Conservation (phyloP, 352 stramenopile species). For the Pythium scleroteichum region DNA sequence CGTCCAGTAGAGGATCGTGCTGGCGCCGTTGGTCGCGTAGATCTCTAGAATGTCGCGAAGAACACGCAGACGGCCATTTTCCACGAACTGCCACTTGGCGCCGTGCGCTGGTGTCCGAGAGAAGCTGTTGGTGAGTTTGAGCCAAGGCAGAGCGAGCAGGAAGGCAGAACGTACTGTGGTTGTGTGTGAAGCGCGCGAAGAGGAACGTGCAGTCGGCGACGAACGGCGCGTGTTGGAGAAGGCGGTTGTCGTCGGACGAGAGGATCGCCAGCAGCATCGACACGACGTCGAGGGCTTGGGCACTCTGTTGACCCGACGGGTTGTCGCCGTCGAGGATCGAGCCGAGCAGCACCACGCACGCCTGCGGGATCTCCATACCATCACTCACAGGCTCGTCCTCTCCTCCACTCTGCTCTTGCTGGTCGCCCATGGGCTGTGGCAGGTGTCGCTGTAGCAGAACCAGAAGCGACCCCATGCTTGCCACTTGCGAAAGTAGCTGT, state of each 20-base stretch:
- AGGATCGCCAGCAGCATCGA: slow-evolving; percentile 20
- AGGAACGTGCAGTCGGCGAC: slow-evolving; percentile 54
- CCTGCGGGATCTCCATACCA: too few species aligned
- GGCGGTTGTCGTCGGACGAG: slow-evolving; percentile 22
- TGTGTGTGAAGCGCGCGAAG: slow-evolving; percentile 54
- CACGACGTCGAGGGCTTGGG: slow-evolving; percentile 16
- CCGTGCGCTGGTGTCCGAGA: slow-evolving; percentile 1
- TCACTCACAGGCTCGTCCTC: too few species aligned
- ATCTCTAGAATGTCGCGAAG: slow-evolving; percentile 39
- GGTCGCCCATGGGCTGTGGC: background rate
- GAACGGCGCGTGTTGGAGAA: slow-evolving; percentile 36
- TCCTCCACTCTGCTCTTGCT: too few species aligned
- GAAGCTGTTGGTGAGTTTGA: background rate
- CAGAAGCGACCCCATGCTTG: slow-evolving; percentile 4
- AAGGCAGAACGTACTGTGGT: slow-evolving; percentile 48
- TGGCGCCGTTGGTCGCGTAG: slow-evolving; percentile 35
- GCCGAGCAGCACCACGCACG: slow-evolving; percentile 17
- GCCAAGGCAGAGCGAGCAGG: background rate
- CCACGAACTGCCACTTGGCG: slow-evolving; percentile 44
- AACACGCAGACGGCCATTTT: slow-evolving; percentile 37
- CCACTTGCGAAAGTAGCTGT: slow-evolving; percentile 13
- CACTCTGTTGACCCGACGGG: slow-evolving; percentile 15
- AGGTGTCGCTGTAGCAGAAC: slow-evolving; percentile 20
- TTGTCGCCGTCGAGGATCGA: slow-evolving; percentile 21
- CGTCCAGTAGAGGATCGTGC: slow-evolving; percentile 55